These are phyloP conservation scores for Annulohypoxylon truncatum DNA, from an alignment of 2,329 filamentous ascomycete genomes.

Conservation along the genomic window DNA sequence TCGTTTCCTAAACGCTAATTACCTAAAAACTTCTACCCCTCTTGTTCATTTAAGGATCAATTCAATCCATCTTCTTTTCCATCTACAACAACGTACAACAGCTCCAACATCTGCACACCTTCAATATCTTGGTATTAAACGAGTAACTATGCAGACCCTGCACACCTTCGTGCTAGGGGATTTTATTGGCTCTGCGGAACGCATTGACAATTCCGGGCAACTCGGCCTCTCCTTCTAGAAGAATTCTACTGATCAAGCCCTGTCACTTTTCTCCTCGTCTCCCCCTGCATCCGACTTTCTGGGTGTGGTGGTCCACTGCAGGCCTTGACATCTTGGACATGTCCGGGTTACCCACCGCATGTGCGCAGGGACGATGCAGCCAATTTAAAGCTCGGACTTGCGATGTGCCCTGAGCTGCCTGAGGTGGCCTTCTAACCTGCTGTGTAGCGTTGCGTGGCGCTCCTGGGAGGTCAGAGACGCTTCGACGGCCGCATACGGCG, in stretches of 20 bases:
- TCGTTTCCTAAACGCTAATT: neutral
- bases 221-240: conserved; percentile 41
- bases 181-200: conserved; percentile 23
- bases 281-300: conserved; percentile 40
- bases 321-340: conserved; percentile 11
- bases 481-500: conserved; percentile 11
- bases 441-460: conserved; percentile 31
- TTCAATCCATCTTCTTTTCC: neutral
- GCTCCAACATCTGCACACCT: neutral
- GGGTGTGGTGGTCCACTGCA: conserved; percentile 40
- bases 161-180: neutral
- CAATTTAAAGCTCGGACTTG: conserved; percentile 36
- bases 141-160: conserved; percentile 6
- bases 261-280: conserved; percentile 26
- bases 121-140: conserved; percentile 4
- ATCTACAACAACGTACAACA: neutral
- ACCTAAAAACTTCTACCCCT: neutral
- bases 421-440: conserved; percentile 10
- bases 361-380: conserved; percentile 36
- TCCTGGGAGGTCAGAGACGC: conserved; percentile 5
- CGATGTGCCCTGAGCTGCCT: neutral
- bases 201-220: conserved; percentile 32
- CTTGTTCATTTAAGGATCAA: neutral
- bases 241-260: conserved; percentile 31
- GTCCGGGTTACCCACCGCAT: conserved; percentile 23